Evolutionary conservation across 1,284 basidiomycete genomes (phyloP).

Genomic region (Agaricales sp.): DNA sequence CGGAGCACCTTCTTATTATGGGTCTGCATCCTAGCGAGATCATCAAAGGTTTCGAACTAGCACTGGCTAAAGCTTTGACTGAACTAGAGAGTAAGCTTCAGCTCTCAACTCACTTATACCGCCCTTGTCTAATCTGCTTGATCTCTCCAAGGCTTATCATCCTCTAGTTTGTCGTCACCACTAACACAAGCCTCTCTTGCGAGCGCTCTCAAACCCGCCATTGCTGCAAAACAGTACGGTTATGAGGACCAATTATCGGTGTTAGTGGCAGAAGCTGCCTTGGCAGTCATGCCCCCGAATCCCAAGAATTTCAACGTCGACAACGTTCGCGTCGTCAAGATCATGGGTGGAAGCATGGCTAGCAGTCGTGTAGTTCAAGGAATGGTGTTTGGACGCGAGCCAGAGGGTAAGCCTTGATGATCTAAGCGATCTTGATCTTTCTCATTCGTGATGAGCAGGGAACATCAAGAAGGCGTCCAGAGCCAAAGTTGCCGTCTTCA

Average conservation of each 20-base stretch:
- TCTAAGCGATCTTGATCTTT: background rate
- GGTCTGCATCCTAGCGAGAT: slow-evolving; percentile 95
- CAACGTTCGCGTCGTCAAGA: slow-evolving; percentile 97
- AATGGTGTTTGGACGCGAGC: slow-evolving; percentile 97
- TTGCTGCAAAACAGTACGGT: slow-evolving; percentile 97
- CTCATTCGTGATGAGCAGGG: slow-evolving; percentile 29
- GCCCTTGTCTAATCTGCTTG: slow-evolving; percentile 9
- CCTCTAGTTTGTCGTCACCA: slow-evolving; percentile 63
- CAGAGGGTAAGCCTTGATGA: slow-evolving; percentile 57
- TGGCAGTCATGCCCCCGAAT: slow-evolving; percentile 85
- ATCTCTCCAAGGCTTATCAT: slow-evolving; percentile 44
- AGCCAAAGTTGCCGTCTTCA: slow-evolving; percentile 92
- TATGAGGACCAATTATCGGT: slow-evolving; percentile 77
- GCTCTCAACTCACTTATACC: slow-evolving; percentile 3
- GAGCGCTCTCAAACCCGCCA: slow-evolving; percentile 79
- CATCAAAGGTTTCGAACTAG: slow-evolving; percentile 93
- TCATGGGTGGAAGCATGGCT: slow-evolving; percentile 86
- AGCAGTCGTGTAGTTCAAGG: slow-evolving; percentile 87
- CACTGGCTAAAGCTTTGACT: slow-evolving; percentile 75
- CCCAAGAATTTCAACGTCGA: slow-evolving; percentile 94
- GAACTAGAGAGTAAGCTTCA: slow-evolving; percentile 80
- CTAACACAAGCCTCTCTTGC: slow-evolving; percentile 72
- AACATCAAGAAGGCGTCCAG: slow-evolving; percentile 73
- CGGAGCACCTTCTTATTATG: slow-evolving; percentile 90
- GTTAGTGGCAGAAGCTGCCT: slow-evolving; percentile 88